Conservation (phyloP, 768 basidiomycete genomes). For the Lentinula edodes region DNA sequence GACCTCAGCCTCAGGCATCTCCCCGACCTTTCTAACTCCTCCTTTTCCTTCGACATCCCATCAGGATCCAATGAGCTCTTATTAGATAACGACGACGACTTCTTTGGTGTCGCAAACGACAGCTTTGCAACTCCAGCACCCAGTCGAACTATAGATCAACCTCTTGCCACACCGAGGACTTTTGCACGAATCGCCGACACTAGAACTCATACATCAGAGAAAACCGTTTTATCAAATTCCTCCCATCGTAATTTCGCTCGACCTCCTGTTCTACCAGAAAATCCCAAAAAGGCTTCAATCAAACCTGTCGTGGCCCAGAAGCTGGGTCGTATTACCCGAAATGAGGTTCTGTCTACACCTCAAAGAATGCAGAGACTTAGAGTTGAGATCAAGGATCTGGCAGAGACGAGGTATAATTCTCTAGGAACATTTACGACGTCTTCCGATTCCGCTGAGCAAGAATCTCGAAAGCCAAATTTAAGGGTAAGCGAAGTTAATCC, state of each 20-base stretch:
- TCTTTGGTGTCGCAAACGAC: constrained; percentile 37
- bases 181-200: constrained; percentile 17
- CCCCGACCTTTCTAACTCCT: constrained; percentile 48
- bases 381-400: background rate
- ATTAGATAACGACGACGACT: constrained; percentile 38
- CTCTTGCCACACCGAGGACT: constrained; percentile 29
- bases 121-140: constrained; percentile 29
- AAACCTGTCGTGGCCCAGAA: background rate
- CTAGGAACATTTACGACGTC: background rate
- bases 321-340: background rate
- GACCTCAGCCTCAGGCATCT: constrained; percentile 48
- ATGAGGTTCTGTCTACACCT: background rate
- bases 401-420: background rate
- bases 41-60: constrained; percentile 55
- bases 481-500: background rate
- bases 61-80: constrained; percentile 40
- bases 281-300: background rate
- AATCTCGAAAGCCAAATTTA: background rate
- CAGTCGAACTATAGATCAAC: constrained; percentile 20
- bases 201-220: constrained; percentile 7
- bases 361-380: constrained; percentile 14
- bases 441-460: background rate
- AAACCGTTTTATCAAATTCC: background rate
- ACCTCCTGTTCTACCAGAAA: background rate
- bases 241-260: background rate